Evolutionary conservation across 164 flowering plant species (phyloP), one percentile per base, ranked within the genome.

Genomic region (Brasenia schreberi): DNA sequence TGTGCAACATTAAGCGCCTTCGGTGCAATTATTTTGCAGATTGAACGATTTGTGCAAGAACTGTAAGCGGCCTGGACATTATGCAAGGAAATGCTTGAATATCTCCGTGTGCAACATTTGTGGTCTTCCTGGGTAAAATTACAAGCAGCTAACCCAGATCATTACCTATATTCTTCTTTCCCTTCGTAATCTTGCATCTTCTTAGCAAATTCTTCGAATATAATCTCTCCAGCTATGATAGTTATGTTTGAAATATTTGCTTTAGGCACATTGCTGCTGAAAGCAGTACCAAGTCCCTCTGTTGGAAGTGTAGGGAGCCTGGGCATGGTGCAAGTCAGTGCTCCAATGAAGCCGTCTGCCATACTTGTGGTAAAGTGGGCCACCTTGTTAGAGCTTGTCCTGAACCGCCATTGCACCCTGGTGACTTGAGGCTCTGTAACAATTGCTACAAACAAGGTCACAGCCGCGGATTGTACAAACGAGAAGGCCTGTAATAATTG

Each of bases 301-400:
- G 82, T 59, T 80, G 82, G 80, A 80, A 79, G 68, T 79, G 80
- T 60, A 64, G 71, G 67, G 80, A 72, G 69, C 76, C 82, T n/a
- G 80, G 82, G 17, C 82, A 79, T 64, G 64, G 69, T 7, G 76
- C 82, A 6, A 72, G 73, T 69, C 63, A 71, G 10, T 79, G 82
- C 71, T 65, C 72, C n/a, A 79, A 77, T 64, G 76, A 79, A 6
- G 68, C 67, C 11, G 66, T 78, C 49, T 80, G 81, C 69, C 76
- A 80, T 53, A 70, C 63, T 63, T 80, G 83, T 67, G 81, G 83
- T 11, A 78, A 74, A 60, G 42, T 59, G 7, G 81, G 83, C 17
- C 83, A 80, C 66, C 76, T 43, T 39, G 81, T 81, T 12, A 65
- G 74, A 5, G 77, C 77, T 16, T 80, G 83, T 66, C 58, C 63